Conservation (phyloP, 495 filamentous ascomycete species). For the Tricharina praecox region DNA sequence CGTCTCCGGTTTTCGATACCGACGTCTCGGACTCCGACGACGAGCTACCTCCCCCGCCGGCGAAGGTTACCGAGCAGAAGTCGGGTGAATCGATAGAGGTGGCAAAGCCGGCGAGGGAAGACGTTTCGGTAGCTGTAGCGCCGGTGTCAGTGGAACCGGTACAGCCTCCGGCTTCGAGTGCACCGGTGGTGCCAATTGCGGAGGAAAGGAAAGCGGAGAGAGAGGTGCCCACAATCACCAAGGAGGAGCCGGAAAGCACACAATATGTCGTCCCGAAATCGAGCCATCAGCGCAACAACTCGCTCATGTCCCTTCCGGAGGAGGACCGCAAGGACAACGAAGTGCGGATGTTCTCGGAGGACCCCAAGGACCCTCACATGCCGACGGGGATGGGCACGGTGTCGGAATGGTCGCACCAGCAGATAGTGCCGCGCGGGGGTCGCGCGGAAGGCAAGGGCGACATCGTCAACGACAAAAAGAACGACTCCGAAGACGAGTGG, state of each 20-base stretch:
- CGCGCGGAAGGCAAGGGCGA: neutral
- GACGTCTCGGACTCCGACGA: constrained; percentile 1
- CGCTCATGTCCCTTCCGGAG: constrained; percentile 8
- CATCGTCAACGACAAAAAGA: constrained; percentile 26
- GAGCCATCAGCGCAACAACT: neutral
- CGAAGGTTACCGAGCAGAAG: neutral
- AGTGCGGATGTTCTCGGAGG: constrained; percentile 25
- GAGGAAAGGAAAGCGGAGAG: neutral
- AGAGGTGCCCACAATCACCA: neutral
- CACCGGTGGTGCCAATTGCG: neutral
- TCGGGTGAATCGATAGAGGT: neutral
- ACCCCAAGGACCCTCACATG: constrained; percentile 16
- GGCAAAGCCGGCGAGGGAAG: neutral
- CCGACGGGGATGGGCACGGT: constrained; percentile 24
- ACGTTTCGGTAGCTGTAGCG: neutral
- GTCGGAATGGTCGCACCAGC: constrained; percentile 89
- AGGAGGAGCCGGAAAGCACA: neutral
- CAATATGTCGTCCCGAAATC: neutral
- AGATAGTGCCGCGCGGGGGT: constrained; percentile 35
- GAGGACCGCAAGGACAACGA: constrained; percentile 21
- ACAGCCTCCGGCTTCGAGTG: neutral
- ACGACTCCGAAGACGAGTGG: constrained; percentile 52
- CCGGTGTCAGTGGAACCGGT: neutral
- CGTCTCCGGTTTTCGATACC: constrained; percentile 1
- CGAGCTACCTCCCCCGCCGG: neutral